Base-by-base conservation (phyloP, 805 yeast genomes). In the Monosporozyma servazzii region DNA sequence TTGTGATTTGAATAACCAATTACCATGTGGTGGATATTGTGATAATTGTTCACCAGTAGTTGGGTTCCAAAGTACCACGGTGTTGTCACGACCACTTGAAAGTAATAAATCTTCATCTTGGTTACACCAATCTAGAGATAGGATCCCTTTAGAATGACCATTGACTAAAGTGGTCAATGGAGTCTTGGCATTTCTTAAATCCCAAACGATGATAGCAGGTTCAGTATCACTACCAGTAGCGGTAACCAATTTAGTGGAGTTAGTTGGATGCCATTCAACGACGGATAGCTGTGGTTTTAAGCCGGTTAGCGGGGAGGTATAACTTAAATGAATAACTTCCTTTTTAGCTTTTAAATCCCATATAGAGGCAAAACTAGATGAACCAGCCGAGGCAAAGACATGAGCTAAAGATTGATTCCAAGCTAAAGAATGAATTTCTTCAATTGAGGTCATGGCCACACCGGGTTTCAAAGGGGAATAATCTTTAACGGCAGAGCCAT, bases 241-340 rank as follows among this genome's bases (percentile, higher is more conserved):
- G 25, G 98, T 91, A 27, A 86, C 81, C 53, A 93, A 78, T 65
- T 81, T 84, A 15, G 98, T 91, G 53, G 91, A 81, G 70, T 83
- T 84, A 44, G 77, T 71, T 51, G 99, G 99, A 68, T 93, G 97
- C 99, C 99, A 93, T 53, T 84, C 88, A 13, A 93, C 95, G 54
- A 79, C 77, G 36, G 95, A 81, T 48, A 91, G 76, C 51, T 83
- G 84, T 23, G 89, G 84, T 62, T 84, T 78, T 29, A 73, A 66
- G 15, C 72, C 70, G 3, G 74, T 66, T 20, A 65, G 59, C 11
- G 79, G 71, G 7, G 84, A 81, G 21, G 82, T 73, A 67, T 88
- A 87, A 51, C 81, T 78, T 65, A 93, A 75, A 67, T 88, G 96
- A 54, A 93, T 72, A 23, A 91, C 96, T 70, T 91, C 97, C 62